Percentiles rank a stretch among this genome's conserved stretches.
phyloP scores from a whole-genome alignment of 2,329 filamentous ascomycete species.

The Fusarium illudens region DNA sequence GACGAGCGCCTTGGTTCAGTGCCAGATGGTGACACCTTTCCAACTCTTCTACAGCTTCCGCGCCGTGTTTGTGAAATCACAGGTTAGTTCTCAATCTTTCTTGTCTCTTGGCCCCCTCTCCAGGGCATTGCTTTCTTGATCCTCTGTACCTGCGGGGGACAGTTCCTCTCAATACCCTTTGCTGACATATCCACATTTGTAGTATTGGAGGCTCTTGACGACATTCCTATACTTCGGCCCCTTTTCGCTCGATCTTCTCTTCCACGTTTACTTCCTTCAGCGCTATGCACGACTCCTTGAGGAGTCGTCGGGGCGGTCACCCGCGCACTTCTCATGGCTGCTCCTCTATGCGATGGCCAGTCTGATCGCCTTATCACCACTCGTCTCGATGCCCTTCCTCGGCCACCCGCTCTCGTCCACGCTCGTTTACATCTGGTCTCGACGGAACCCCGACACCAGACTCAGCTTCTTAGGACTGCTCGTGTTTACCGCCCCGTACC shows the following conservation, averaged over 20 bases:
- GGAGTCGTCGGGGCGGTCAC: constrained; percentile 89
- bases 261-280: constrained; percentile 98
- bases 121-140: background rate
- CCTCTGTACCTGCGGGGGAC: background rate
- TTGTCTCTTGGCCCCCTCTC: background rate
- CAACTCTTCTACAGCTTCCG: constrained; percentile 97
- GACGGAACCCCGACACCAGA: constrained; percentile 89
- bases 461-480: constrained; percentile 89
- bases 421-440: constrained; percentile 97
- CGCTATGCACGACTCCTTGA: constrained; percentile 95
- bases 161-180: background rate
- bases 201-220: constrained; percentile 97
- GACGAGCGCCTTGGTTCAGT: constrained; percentile 90
- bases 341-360: constrained; percentile 84
- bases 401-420: constrained; percentile 93
- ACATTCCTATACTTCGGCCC: constrained; percentile 98
- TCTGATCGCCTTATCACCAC: constrained; percentile 81
- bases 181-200: constrained; percentile 29
- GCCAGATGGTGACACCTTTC: constrained; percentile 89
- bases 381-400: constrained; percentile 91
- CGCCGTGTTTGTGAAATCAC: constrained; percentile 88
- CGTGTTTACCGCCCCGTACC: constrained; percentile 91
- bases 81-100: constrained; percentile 65
- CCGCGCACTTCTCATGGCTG: constrained; percentile 95
- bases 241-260: constrained; percentile 90